Evolutionary conservation across 371 early-diverging fungal genomes (phyloP), one percentile per base, ranked within the genome.

Genomic region (Mortierella sp.): DNA sequence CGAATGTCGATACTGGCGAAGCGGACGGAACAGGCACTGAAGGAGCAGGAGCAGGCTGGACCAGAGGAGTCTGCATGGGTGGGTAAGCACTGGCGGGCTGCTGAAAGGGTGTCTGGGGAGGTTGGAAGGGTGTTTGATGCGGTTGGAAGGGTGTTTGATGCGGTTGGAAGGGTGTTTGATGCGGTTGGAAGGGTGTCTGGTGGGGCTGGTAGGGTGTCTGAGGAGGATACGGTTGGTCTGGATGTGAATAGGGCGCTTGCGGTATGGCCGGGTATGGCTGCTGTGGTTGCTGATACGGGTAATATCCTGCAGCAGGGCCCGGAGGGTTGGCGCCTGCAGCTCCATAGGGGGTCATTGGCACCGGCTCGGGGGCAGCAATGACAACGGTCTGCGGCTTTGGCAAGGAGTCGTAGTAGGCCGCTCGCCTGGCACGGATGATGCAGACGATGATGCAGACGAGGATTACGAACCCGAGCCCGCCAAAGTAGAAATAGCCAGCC

Each of bases 371-470:
- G 5, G 18, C 56, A 7, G 24, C 50, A 34, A 58, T 26, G 10
- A 48, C 23, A 39, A 42, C 30, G n/a, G n/a, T 42, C 42, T 58
- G 58, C 7, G 58, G 10, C 19, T 58, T 58, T 14, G 21, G 1
- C 1, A 46, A 14, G 28, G 38, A 46, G 3, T 34, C 49, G 39
- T 26, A 39, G 5, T 26, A 18, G 26, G 62, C 62, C n/a, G 21
- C 31, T 14, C 63, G 54, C 26, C 63, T 54, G 2, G 47, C 55
- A n/a, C 63, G 54, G 49, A 63, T 63, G 21, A 63, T 31, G 41
- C 54, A 63, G 39, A 63, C 16, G 31, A 63, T 49, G 55, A 63
- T 49, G 41, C 48, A 54, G 39, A 63, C 6, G 28, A 63, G 1
- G 31, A 63, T 3, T 4, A 63, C 0, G 55, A 45, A 47, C 13